A percentile compares a stretch with the other conserved stretches of the same genome.
Conservation (phyloP, 2,329 filamentous ascomycete genomes). For the Paramyrothecium sp. region DNA sequence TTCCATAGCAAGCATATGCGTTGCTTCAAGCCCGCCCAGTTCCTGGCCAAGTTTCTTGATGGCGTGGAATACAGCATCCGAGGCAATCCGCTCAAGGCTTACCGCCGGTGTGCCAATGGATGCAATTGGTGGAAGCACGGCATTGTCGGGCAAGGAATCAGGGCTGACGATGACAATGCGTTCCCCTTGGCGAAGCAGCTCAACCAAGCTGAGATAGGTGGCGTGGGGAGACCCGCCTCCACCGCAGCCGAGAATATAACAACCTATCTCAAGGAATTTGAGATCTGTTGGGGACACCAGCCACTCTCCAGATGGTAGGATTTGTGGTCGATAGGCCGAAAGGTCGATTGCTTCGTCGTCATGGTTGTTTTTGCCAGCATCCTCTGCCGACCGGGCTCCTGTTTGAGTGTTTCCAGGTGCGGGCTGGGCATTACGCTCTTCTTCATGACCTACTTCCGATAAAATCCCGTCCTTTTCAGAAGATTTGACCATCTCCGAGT, state of each 20-base stretch:
- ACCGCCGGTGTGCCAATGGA: slow-evolving; percentile 57
- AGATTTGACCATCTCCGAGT: background rate
- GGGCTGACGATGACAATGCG: slow-evolving; percentile 47
- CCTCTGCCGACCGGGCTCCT: no score
- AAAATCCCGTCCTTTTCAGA: background rate
- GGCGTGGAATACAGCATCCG: background rate
- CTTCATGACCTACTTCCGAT: background rate
- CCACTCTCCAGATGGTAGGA: slow-evolving; percentile 35
- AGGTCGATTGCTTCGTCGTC: background rate
- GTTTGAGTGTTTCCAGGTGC: no score
- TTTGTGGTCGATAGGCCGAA: slow-evolving; percentile 37
- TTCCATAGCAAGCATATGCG: slow-evolving; percentile 18
- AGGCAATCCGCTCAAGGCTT: slow-evolving; percentile 28
- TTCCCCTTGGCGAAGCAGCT: slow-evolving; percentile 44
- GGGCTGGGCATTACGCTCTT: background rate
- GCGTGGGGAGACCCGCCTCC: slow-evolving; percentile 51
- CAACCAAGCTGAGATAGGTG: slow-evolving; percentile 42
- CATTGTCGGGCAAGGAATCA: slow-evolving; percentile 43
- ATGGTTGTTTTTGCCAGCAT: background rate
- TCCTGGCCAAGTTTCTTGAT: background rate
- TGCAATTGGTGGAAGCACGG: slow-evolving; percentile 47
- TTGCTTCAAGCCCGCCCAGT: background rate
- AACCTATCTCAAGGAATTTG: slow-evolving; percentile 49
- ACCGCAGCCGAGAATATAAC: slow-evolving; percentile 55
- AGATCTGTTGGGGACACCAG: slow-evolving; percentile 52